Evolutionary conservation across 2,329 filamentous ascomycete species (phyloP).

Genomic region (Alternaria panax): DNA sequence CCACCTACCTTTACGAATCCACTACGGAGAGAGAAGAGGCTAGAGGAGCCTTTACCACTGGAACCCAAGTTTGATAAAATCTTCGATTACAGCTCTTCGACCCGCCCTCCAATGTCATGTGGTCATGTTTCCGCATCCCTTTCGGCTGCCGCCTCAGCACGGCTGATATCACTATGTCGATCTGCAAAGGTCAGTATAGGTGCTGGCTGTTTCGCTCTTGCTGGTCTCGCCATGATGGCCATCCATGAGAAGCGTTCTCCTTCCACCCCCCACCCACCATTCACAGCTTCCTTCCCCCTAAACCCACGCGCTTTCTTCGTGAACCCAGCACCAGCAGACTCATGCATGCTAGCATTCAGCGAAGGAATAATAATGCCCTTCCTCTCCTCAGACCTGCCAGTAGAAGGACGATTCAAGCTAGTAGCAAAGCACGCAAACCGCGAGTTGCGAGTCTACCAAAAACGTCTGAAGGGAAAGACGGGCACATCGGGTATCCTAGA

Average conservation of each 20-base stretch:
- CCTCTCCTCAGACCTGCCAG: constrained; percentile 43
- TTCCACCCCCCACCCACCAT: constrained; percentile 39
- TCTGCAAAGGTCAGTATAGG: constrained; percentile 51
- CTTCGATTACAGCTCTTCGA: constrained; percentile 48
- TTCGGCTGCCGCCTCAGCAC: constrained; percentile 41
- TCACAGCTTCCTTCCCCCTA: constrained; percentile 56
- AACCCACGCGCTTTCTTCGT: constrained; percentile 56
- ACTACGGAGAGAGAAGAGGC: constrained; percentile 36
- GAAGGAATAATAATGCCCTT: constrained; percentile 57
- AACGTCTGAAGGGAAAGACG: constrained; percentile 40
- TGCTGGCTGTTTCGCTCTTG: constrained; percentile 56
- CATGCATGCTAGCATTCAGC: constrained; percentile 58
- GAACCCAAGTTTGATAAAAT: constrained; percentile 44
- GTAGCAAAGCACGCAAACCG: constrained; percentile 53
- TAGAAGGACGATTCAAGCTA: constrained; percentile 51
- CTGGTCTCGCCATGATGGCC: constrained; percentile 57
- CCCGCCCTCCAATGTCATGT: constrained; percentile 49
- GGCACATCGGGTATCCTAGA: constrained; percentile 36
- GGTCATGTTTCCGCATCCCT: constrained; percentile 43
- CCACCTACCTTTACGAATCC: constrained; percentile 55
- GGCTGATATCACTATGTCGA: constrained; percentile 51
- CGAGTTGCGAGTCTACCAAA: constrained; percentile 55
- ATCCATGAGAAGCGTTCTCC: constrained; percentile 48
- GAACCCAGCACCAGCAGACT: constrained; percentile 49
- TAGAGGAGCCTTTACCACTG: constrained; percentile 27